These are phyloP conservation scores for Pleodorina starrii DNA, from an alignment of 139 green algal genomes.

Conservation along the genomic window DNA sequence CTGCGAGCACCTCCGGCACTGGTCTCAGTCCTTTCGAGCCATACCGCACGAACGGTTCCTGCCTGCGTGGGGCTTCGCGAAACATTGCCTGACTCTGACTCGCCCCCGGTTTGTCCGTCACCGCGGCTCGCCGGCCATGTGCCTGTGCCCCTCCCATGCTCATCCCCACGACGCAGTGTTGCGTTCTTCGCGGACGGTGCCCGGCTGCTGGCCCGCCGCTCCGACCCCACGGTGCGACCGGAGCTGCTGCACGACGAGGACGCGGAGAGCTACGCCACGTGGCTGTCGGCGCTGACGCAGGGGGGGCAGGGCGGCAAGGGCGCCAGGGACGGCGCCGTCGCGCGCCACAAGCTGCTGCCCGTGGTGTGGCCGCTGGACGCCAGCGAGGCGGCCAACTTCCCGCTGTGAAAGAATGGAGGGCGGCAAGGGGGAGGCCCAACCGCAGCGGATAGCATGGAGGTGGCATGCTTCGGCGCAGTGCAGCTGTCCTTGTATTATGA, in stretches of 20 bases:
- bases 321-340: conserved; percentile 5
- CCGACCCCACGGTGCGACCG: conserved; percentile 43
- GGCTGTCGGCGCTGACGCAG: conserved; percentile 41
- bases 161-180: conserved; percentile 19
- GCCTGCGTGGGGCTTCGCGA: too few relatives aligned
- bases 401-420: conserved; percentile 16
- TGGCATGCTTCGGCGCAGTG: too few relatives aligned
- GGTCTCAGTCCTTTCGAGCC: too few relatives aligned
- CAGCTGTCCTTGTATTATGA: too few relatives aligned
- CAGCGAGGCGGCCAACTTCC: conserved; percentile 29
- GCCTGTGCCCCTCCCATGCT: too few relatives aligned
- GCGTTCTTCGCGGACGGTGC: conserved; percentile 76
- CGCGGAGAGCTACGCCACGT: conserved; percentile 61
- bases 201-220: conserved; percentile 53
- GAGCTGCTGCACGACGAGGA: conserved; percentile 69
- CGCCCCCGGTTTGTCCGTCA: too few relatives aligned
- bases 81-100: too few relatives aligned
- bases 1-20: too few relatives aligned
- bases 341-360: conserved; percentile 44
- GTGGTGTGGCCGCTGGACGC: conserved; percentile 44
- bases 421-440: too few relatives aligned
- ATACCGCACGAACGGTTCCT: too few relatives aligned
- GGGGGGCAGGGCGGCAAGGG: conserved; percentile 15
- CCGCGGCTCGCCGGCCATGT: too few relatives aligned
- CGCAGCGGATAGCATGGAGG: too few relatives aligned